Conservation (phyloP, 495 filamentous ascomycete genomes). For the Aspergillus homomorphus region DNA sequence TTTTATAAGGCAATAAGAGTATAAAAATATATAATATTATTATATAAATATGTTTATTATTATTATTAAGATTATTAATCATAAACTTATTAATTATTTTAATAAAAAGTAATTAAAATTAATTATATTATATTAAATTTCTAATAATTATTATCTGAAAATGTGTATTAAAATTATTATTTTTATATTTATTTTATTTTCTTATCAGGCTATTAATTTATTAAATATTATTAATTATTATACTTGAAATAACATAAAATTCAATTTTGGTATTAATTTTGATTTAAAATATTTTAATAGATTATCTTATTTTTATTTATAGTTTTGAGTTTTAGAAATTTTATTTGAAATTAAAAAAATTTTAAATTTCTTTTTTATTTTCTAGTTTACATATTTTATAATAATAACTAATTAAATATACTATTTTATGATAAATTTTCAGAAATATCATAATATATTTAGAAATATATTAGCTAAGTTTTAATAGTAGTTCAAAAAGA, state of each 20-base stretch:
- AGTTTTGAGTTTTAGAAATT: background rate
- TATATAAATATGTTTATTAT: background rate
- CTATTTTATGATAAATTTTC: background rate
- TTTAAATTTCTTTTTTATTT: background rate
- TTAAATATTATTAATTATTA: background rate
- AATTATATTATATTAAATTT: background rate
- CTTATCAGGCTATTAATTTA: background rate
- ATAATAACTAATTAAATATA: background rate
- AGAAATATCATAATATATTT: background rate
- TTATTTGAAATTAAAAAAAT: background rate
- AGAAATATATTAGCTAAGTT: background rate
- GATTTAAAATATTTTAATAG: background rate
- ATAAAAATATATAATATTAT: slow-evolving; percentile 4
- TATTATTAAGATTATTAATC: background rate
- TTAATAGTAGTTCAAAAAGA: background rate
- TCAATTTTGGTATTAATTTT: background rate
- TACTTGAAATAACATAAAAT: background rate
- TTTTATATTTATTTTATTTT: background rate
- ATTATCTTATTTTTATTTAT: background rate
- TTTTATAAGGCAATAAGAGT: background rate
- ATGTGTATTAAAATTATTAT: background rate
- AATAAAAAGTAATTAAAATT: background rate
- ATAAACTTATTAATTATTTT: background rate
- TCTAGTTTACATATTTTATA: background rate
- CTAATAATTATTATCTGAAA: background rate